Evolutionary conservation across 441 rosid genomes (phyloP), one percentile per base, ranked within the genome.

Genomic region (Pelargonium fulgidum): DNA sequence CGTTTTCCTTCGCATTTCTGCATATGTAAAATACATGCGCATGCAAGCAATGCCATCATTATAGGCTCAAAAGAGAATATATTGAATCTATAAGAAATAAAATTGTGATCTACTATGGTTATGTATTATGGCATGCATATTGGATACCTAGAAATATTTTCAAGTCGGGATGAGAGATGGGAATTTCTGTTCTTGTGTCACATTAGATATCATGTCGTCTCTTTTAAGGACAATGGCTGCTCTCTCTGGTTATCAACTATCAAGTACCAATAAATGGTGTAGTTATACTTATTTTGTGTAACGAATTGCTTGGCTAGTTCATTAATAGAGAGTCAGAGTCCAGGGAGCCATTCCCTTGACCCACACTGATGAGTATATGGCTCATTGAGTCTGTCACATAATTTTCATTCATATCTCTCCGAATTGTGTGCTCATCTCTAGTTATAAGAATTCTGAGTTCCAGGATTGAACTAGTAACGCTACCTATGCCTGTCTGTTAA

Each of bases 31-130:
- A 11, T 24, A 24, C 64, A 61, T 20, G 62, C 64, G 2, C 64
- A 22, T 24, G 4, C 64, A 22, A 33, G 63, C 39, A 10, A 12
- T 61, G 24, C 39, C 24, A 61, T 64, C 58, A 24, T 64, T 64
- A 58, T 66, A 68, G 65, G 45, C 67, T 22, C 58, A 22, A 68
- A 67, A 75, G 26, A 26, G 47, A 42, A 58, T 56, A 22, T 5
- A 47, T 39, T 44, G 24, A 59, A 56, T n/a, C 71, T 39, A 29
- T 41, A 68, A 0, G 24, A 48, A 13, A 63, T 17, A 22, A 68
- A 19, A 33, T 8, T 33, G 7, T 45, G 39, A 47, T 11, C 41
- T 67, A 48, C 44, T 14, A 48, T 9, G 62, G 71, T 67, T 47
- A 22, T 47, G 63, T 36, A 65, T 54, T 29, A 33, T 12, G 54